A percentile compares a stretch with the other conserved stretches of the same genome.
These are phyloP conservation scores for Lactifluus echinatus DNA, from an alignment of 768 basidiomycete genomes.

Conservation along the genomic window DNA sequence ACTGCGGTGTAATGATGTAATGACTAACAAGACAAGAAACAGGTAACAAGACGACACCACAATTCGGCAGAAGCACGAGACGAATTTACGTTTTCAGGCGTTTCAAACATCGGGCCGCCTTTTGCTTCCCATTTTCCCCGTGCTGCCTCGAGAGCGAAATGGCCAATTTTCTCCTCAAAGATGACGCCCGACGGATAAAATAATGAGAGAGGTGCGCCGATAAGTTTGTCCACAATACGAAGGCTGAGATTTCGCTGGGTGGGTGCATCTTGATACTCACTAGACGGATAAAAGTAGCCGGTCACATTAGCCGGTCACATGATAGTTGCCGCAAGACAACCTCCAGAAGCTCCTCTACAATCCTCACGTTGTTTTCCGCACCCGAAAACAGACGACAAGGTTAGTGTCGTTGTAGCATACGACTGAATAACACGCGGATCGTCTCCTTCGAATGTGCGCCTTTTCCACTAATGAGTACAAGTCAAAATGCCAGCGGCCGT, in stretches of 20 bases:
- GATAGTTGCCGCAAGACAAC: slow-evolving; percentile 6
- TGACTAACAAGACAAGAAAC: neutral
- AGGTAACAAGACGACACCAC: neutral
- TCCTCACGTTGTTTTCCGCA: slow-evolving; percentile 16
- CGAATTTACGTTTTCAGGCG: neutral
- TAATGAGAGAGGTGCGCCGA: neutral
- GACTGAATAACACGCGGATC: slow-evolving; percentile 19
- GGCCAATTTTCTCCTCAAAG: slow-evolving; percentile 6
- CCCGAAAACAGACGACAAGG: neutral
- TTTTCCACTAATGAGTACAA: slow-evolving; percentile 25
- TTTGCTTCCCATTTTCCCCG: slow-evolving; percentile 13
- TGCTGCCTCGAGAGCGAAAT: slow-evolving; percentile 13
- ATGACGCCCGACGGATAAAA: slow-evolving; percentile 6
- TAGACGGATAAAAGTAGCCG: slow-evolving; percentile 19
- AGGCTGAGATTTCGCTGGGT: slow-evolving; percentile 5
- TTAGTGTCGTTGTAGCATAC: neutral
- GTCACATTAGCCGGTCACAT: no score
- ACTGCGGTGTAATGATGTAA: no score
- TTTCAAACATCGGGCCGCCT: slow-evolving; percentile 4
- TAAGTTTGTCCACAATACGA: slow-evolving; percentile 8
- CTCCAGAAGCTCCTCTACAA: neutral
- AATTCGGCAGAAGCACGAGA: neutral
- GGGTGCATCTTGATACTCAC: slow-evolving; percentile 10
- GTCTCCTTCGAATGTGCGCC: slow-evolving; percentile 25
- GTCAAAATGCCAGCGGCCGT: slow-evolving; percentile 17